Evolutionary conservation across 441 rosid genomes (phyloP).

Genomic region (Pelargonium cotyledonis): DNA sequence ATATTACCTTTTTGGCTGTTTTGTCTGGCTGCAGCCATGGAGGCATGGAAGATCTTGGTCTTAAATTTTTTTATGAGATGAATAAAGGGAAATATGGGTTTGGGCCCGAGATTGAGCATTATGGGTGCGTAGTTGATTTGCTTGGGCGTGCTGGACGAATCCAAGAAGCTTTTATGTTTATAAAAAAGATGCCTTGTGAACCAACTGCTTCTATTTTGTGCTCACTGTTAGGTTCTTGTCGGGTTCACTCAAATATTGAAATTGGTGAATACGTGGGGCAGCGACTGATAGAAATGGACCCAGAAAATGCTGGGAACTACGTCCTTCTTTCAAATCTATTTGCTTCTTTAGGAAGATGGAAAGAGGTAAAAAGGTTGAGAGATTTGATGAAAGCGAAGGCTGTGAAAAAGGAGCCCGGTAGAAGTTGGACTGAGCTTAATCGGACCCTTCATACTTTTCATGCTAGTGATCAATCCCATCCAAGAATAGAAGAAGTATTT

Average conservation of each 20-base stretch:
- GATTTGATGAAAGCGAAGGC: conserved; percentile 51
- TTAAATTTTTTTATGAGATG: conserved; percentile 41
- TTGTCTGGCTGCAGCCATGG: conserved; percentile 73
- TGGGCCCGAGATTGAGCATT: conserved; percentile 49
- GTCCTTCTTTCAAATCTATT: conserved; percentile 60
- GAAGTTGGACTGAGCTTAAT: conserved; percentile 57
- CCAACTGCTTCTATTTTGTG: conserved; percentile 59
- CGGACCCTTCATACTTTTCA: conserved; percentile 51
- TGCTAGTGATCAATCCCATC: conserved; percentile 54
- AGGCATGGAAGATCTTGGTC: conserved; percentile 53
- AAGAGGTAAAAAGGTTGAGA: conserved; percentile 48
- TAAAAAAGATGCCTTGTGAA: conserved; percentile 45
- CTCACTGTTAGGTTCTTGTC: conserved; percentile 60
- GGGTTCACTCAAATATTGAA: conserved; percentile 51
- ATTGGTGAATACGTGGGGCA: conserved; percentile 51
- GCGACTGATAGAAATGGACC: conserved; percentile 48
- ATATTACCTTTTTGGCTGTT: conserved; percentile 54
- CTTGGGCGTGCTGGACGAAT: conserved; percentile 65
- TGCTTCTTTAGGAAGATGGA: conserved; percentile 64
- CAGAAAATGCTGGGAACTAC: conserved; percentile 61
- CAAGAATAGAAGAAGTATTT: conserved; percentile 54
- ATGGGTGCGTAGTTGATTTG: conserved; percentile 60
- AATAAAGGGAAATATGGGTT: conserved; percentile 31
- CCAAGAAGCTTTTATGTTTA: conserved; percentile 44
- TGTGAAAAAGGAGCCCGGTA: conserved; percentile 58